These are phyloP conservation scores for Austropuccinia psidii DNA, from an alignment of 1,284 basidiomycete species.

Conservation along the genomic window DNA sequence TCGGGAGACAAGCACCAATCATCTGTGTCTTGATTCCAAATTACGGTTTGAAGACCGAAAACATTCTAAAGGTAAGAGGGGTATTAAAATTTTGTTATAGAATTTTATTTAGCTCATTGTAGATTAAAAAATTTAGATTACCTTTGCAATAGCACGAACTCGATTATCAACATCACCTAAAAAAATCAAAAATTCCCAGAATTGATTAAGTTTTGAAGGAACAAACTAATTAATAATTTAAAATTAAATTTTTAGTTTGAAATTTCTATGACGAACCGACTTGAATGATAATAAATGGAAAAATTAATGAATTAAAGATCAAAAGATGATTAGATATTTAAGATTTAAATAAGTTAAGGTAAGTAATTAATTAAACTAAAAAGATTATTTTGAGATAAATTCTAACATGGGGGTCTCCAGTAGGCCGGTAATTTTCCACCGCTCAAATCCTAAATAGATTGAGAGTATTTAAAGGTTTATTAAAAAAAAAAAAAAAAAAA, in stretches of 20 bases:
- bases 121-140: not conserved
- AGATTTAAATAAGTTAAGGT: not conserved
- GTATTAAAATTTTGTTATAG: no score
- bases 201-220: not conserved
- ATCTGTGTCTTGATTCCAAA: constrained; percentile 62
- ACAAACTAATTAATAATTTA: not conserved
- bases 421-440: constrained; percentile 32
- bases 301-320: not conserved
- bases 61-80: constrained; percentile 42
- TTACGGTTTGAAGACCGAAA: constrained; percentile 57
- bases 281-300: not conserved
- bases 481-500: not conserved
- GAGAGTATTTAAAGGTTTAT: not conserved
- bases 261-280: not conserved
- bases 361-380: not conserved
- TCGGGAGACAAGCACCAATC: constrained; percentile 36
- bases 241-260: not conserved
- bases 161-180: constrained; percentile 36
- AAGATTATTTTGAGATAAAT: constrained; percentile 48
- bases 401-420: constrained; percentile 56
- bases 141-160: constrained; percentile 37
- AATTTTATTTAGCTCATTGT: not conserved
- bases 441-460: constrained; percentile 1
- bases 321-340: not conserved
- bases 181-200: not conserved